Evolutionary conservation across 257 asterid genomes (phyloP).

Genomic region (Linaria vulgaris): DNA sequence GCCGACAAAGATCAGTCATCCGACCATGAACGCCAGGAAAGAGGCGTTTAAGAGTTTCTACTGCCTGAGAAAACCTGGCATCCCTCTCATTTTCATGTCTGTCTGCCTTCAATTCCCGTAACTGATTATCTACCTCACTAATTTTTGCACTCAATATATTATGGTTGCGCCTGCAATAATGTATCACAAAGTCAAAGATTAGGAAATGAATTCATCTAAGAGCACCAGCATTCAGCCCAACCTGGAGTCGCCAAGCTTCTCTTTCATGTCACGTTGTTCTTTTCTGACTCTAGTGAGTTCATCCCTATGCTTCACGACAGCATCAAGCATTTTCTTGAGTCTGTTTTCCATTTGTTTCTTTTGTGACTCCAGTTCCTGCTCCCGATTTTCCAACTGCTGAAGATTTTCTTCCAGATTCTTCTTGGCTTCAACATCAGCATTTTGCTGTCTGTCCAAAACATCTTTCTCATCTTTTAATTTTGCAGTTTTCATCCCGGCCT

Average conservation of each 20-base stretch:
- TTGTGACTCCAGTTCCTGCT: conserved; percentile 85
- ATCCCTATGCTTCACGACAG: conserved; percentile 77
- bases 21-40: conserved; percentile 99
- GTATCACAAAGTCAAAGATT: conserved; percentile 20
- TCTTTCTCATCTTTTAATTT: conserved; percentile 91
- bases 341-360: conserved; percentile 84
- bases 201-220: conserved; percentile 23
- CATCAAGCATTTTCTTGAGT: conserved; percentile 65
- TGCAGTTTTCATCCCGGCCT: conserved; percentile 97
- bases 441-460: conserved; percentile 90
- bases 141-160: conserved; percentile 73
- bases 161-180: conserved; percentile 57
- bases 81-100: conserved; percentile 96
- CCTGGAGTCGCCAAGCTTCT: conserved; percentile 79
- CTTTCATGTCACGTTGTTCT: conserved; percentile 87
- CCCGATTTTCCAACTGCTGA: conserved; percentile 83
- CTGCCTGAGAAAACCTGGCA: conserved; percentile 82
- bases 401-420: conserved; percentile 92
- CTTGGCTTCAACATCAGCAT: conserved; percentile 81
- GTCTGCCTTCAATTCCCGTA: conserved; percentile 93
- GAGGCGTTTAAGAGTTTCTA: conserved; percentile 84
- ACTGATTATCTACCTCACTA: conserved; percentile 71
- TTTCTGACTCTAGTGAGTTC: conserved; percentile 62
- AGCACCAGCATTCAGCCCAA: conserved; percentile 31
- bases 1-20: conserved; percentile 96